phyloP scores from a whole-genome alignment of 192 early-diverging fungal genomes.

The Borealophlyctis nickersoniae region DNA sequence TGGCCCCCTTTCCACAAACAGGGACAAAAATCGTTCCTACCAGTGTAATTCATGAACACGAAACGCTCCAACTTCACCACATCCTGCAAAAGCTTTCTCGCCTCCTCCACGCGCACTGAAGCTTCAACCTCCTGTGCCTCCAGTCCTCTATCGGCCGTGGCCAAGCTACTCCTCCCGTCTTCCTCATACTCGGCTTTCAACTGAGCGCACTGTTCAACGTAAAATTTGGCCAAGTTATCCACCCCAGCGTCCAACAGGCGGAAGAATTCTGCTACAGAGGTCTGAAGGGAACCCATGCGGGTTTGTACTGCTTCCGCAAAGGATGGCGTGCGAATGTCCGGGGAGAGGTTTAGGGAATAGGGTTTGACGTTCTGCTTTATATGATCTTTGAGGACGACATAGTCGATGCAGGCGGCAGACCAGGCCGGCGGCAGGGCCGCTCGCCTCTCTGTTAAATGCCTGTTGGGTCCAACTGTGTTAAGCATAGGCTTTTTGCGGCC shows the following conservation, averaged over 20 bases:
- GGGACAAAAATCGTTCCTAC: too few relatives aligned
- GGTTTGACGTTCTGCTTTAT: constrained; percentile 62
- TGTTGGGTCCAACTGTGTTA: not conserved
- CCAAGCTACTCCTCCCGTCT: not conserved
- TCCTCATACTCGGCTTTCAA: not conserved
- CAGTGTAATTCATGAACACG: constrained; percentile 84
- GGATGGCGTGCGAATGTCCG: not conserved
- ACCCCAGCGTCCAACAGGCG: constrained; percentile 64
- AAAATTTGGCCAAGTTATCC: constrained; percentile 25
- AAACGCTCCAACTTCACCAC: constrained; percentile 74
- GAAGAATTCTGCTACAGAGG: constrained; percentile 66
- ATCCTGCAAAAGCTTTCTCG: constrained; percentile 51
- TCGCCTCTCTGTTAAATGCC: constrained; percentile 20
- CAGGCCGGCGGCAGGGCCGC: constrained; percentile 54
- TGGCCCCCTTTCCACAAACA: too few relatives aligned
- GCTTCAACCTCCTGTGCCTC: not conserved
- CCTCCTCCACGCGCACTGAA: not conserved
- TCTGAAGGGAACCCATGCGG: constrained; percentile 54
- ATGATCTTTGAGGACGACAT: constrained; percentile 62
- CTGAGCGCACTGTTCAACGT: constrained; percentile 20
- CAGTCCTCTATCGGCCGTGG: not conserved
- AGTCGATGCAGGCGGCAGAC: constrained; percentile 69
- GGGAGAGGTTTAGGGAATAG: constrained; percentile 22
- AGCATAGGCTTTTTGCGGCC: not conserved
- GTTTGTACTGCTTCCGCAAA: constrained; percentile 60